Percentiles rank a stretch among this genome's conserved stretches.
Evolutionary conservation across 2,329 filamentous ascomycete species (phyloP).

Genomic region (Meredithiella fracta): DNA sequence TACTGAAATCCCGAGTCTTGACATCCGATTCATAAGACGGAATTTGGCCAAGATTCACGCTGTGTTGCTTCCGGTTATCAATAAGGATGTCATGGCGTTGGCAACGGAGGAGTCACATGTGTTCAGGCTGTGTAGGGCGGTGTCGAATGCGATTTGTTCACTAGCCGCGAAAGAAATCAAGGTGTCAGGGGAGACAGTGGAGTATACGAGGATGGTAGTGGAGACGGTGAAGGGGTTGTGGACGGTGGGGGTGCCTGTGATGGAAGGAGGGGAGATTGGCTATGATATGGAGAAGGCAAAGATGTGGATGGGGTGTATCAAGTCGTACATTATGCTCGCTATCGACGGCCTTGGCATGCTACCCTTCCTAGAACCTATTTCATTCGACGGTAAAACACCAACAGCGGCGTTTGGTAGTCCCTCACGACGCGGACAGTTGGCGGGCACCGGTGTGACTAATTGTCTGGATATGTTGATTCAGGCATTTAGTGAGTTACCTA

Average conservation of each 20-base stretch:
- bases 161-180: conserved; percentile 60
- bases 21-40: conserved; percentile 72
- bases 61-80: conserved; percentile 42
- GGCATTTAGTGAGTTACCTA: conserved; percentile 37
- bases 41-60: conserved; percentile 50
- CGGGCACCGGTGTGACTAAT: neutral
- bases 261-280: neutral
- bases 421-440: neutral
- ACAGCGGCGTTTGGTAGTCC: neutral
- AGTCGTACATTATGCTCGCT: conserved; percentile 32
- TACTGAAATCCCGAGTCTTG: conserved; percentile 68
- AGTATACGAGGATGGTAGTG: conserved; percentile 37
- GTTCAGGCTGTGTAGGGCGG: conserved; percentile 1
- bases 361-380: conserved; percentile 45
- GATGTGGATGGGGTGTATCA: conserved; percentile 38
- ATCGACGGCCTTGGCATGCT: conserved; percentile 37
- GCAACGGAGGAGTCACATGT: conserved; percentile 38
- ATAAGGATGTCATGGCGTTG: conserved; percentile 45
- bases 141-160: conserved; percentile 8
- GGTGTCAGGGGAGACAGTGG: conserved; percentile 65
- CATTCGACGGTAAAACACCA: conserved; percentile 30
- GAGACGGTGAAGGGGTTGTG: conserved; percentile 9
- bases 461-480: conserved; percentile 41
- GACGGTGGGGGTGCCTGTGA: conserved; percentile 30
- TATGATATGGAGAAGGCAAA: conserved; percentile 24